These are phyloP conservation scores for Cordyceps tenuipes DNA, from an alignment of 2,329 filamentous ascomycete genomes.

Conservation along the genomic window DNA sequence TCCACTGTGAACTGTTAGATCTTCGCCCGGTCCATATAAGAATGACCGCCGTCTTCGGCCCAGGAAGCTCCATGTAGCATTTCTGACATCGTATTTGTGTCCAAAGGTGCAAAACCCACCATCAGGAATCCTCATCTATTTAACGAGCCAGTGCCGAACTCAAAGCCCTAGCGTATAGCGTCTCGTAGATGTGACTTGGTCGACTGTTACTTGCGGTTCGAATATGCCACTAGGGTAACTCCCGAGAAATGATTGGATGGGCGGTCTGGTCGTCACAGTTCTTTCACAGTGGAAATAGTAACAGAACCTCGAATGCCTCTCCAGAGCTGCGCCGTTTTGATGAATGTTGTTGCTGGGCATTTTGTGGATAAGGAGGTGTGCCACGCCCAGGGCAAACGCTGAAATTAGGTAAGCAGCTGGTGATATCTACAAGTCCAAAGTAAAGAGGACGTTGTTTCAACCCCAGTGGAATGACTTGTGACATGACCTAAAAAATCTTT, in stretches of 20 bases:
- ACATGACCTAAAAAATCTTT: neutral
- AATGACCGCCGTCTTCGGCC: neutral
- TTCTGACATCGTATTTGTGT: neutral
- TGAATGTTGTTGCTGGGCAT: constrained; percentile 19
- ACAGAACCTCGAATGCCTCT: neutral
- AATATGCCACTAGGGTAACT: neutral
- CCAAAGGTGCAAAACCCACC: neutral
- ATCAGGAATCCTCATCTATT: neutral
- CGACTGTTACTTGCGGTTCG: neutral
- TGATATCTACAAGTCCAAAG: neutral
- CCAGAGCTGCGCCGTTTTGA: constrained; percentile 13
- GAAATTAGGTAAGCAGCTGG: constrained; percentile 11
- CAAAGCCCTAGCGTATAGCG: neutral
- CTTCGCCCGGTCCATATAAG: neutral
- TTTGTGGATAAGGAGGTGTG: constrained; percentile 23
- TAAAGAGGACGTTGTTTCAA: neutral
- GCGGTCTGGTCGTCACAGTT: neutral
- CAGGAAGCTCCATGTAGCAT: neutral
- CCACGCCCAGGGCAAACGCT: constrained; percentile 10
- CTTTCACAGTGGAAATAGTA: neutral
- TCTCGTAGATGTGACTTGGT: neutral
- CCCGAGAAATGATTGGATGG: neutral
- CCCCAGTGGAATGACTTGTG: neutral
- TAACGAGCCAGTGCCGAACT: neutral
- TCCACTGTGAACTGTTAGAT: neutral